Conservation (phyloP, 768 basidiomycete species). For the Mycena indigotica region DNA sequence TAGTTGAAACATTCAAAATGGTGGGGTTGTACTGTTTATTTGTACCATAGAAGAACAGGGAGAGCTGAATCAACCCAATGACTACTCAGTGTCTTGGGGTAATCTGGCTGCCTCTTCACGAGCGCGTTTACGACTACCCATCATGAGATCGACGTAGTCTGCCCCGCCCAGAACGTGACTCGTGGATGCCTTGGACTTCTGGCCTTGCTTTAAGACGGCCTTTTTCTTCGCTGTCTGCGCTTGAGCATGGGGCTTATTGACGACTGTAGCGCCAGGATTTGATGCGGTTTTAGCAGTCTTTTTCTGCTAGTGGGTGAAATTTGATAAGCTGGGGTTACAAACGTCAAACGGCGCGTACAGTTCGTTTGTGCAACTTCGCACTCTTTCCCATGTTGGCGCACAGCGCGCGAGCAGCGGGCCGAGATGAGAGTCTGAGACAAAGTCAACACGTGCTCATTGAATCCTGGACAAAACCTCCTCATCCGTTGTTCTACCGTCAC, state of each 20-base stretch:
- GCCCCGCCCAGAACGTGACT: slow-evolving; percentile 66
- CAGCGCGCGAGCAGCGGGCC: background rate
- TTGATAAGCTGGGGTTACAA: too few relatives aligned
- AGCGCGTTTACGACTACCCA: slow-evolving; percentile 71
- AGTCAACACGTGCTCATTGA: background rate
- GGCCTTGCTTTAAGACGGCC: slow-evolving; percentile 49
- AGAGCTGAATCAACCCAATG: background rate
- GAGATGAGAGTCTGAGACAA: background rate
- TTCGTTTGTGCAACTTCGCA: slow-evolving; percentile 65
- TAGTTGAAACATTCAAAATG: slow-evolving; percentile 1
- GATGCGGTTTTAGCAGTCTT: slow-evolving; percentile 20
- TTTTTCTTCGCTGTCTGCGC: slow-evolving; percentile 52
- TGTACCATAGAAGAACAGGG: background rate
- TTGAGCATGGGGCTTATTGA: slow-evolving; percentile 33
- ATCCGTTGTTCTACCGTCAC: too few relatives aligned
- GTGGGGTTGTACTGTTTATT: background rate
- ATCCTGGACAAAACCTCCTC: too few relatives aligned
- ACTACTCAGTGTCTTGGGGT: slow-evolving; percentile 34
- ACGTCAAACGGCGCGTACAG: too few relatives aligned
- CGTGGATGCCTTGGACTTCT: slow-evolving; percentile 24
- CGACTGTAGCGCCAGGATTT: slow-evolving; percentile 22
- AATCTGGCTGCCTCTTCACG: slow-evolving; percentile 68
- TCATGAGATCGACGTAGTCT: slow-evolving; percentile 73
- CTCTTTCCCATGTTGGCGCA: slow-evolving; percentile 57
- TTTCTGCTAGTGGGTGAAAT: slow-evolving; percentile 33